Conservation (phyloP, 2,329 filamentous ascomycete genomes). For the Aspergillus pseudoviridinutans region DNA sequence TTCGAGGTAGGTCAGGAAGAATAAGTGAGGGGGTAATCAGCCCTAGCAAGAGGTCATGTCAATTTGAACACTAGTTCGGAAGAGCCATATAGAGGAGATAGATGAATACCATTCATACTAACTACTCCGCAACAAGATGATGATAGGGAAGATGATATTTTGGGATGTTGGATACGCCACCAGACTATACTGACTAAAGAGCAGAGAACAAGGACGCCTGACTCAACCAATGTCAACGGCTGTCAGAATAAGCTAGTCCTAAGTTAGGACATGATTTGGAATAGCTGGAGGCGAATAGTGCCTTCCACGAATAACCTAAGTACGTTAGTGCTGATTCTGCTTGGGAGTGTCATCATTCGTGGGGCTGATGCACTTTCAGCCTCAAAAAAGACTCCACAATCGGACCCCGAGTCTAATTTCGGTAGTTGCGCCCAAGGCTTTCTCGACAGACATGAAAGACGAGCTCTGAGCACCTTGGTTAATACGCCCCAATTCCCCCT, state of each 20-base stretch:
- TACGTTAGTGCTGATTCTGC: neutral
- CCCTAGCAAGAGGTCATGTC: too few species aligned
- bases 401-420: neutral
- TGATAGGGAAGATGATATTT: too few species aligned
- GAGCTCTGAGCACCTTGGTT: neutral
- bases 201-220: neutral
- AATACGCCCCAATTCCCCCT: constrained; percentile 5
- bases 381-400: neutral
- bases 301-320: neutral
- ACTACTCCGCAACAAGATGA: too few species aligned
- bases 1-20: too few species aligned
- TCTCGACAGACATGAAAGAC: neutral
- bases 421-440: neutral
- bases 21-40: too few species aligned
- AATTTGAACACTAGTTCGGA: too few species aligned
- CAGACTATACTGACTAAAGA: neutral
- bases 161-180: too few species aligned
- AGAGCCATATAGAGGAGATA: too few species aligned
- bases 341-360: neutral
- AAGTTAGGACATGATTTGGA: neutral
- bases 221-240: neutral
- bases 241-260: neutral
- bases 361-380: neutral
- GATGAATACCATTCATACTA: too few species aligned
- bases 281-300: neutral